Base-by-base conservation (phyloP, 352 stramenopile genomes). In the Thraustochytrium striatum region DNA sequence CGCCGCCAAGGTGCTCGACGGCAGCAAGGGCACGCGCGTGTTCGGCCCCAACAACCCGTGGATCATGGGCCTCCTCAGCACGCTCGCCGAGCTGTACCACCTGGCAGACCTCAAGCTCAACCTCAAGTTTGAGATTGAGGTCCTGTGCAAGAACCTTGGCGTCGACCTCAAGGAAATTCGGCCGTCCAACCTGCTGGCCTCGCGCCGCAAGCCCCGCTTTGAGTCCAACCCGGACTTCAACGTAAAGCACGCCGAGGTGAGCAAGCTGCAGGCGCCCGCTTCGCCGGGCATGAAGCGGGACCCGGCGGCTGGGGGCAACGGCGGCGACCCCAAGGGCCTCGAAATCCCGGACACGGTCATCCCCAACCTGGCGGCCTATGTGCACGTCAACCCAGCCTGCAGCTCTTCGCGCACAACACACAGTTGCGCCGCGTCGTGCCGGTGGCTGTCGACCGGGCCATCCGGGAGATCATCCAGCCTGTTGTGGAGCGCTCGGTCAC, bases 81-180 rank as follows among this genome's bases (percentile, higher is more conserved):
- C 97, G 8, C 97, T 99, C 87, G 91, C 91, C 47, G 94, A 98
- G 70, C 91, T 99, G 36, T 98, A 99, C 84, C 91, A 98, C 80
- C 93, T 99, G 3, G 91, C 97, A n/a, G 94, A 98, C 80, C 88
- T 99, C 53, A 99, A 99, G 84, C 94, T 99, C 80, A 99, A 99
- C 85, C 95, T 99, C 59, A 99, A 99, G 83, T 99, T 99, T 84
- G 96, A 99, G 85, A 97, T 99, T 58, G 95, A 99, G 87, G 94
- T 99, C 50, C 83, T 99, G 2, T 99, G 96, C 87, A 98, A 99
- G 86, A 97, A 97, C 85, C 93, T 99, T 57, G 96, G 97, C 80
- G 87, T 99, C 0, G 98, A 96, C 52, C 87, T 99, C 43, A 93
- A 98, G 72, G 95, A 98, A 69, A 95, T 98, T 69, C 95, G 95